Percentiles rank a stretch among this genome's conserved stretches.
Conservation (phyloP, 1,139 yeast species). For the Suhomyces bokatorum region DNA sequence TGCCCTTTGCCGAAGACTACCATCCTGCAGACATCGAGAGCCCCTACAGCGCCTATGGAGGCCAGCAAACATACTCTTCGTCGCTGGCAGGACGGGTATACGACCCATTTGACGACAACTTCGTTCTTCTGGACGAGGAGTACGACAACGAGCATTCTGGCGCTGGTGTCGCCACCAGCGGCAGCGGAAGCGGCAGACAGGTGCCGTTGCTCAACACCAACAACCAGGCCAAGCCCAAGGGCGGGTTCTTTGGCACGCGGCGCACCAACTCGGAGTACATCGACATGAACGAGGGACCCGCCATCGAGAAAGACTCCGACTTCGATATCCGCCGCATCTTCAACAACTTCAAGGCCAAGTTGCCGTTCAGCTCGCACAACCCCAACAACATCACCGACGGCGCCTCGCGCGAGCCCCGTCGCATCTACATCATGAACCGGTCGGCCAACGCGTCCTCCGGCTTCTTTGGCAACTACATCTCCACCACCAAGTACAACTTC, state of each 20-base stretch:
- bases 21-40: conserved; percentile 3
- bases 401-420: conserved; percentile 52
- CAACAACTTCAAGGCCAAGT: conserved; percentile 42
- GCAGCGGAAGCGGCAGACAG: conserved; percentile 21
- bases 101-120: conserved; percentile 41
- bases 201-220: conserved; percentile 27
- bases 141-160: conserved; percentile 16
- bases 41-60: conserved; percentile 13
- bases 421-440: conserved; percentile 65
- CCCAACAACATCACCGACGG: conserved; percentile 7
- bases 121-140: conserved; percentile 39
- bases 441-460: conserved; percentile 54
- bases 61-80: conserved; percentile 4
- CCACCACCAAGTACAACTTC: conserved; percentile 93
- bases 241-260: conserved; percentile 17
- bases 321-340: conserved; percentile 63
- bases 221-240: conserved; percentile 18
- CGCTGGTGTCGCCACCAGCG: conserved; percentile 1
- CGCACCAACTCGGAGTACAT: conserved; percentile 16
- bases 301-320: conserved; percentile 27
- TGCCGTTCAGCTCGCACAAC: conserved; percentile 19
- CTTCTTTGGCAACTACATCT: conserved; percentile 80
- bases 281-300: conserved; percentile 16
- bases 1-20: conserved; percentile 1
- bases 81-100: conserved; percentile 1